Conservation (phyloP, 768 basidiomycete genomes). For the Russula ochroleuca region DNA sequence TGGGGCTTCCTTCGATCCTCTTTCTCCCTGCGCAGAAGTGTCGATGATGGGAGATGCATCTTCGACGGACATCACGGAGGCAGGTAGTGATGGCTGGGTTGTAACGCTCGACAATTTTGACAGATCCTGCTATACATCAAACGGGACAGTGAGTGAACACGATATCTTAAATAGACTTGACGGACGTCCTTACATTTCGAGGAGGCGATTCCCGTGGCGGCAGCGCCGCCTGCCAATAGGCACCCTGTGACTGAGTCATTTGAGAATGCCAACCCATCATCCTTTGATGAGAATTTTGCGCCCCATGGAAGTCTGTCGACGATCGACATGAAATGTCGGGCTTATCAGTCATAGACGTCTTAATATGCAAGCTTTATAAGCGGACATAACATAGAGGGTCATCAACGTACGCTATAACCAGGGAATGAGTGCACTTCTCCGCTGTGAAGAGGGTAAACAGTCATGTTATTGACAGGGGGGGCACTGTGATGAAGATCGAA, state of each 20-base stretch:
- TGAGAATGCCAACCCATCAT: too few species aligned
- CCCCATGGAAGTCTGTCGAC: neutral
- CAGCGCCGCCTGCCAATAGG: neutral
- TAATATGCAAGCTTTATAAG: neutral
- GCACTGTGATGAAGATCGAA: too few species aligned
- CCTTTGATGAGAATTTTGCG: too few species aligned
- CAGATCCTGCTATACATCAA: neutral
- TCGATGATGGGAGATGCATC: neutral
- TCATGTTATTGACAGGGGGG: neutral
- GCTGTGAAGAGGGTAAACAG: neutral
- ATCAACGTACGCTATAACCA: neutral
- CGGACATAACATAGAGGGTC: neutral
- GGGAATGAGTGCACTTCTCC: neutral
- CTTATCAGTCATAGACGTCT: neutral
- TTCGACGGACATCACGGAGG: too few species aligned
- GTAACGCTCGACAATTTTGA: neutral
- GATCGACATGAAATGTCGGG: neutral
- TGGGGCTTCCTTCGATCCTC: neutral
- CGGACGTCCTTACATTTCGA: neutral
- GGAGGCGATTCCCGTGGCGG: neutral
- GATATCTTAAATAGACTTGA: neutral
- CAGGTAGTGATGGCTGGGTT: neutral
- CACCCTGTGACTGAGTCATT: neutral
- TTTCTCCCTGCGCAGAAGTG: neutral
- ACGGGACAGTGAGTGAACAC: neutral